phyloP scores from a whole-genome alignment of 2,329 filamentous ascomycete species.

The Aspergillus sp. region DNA sequence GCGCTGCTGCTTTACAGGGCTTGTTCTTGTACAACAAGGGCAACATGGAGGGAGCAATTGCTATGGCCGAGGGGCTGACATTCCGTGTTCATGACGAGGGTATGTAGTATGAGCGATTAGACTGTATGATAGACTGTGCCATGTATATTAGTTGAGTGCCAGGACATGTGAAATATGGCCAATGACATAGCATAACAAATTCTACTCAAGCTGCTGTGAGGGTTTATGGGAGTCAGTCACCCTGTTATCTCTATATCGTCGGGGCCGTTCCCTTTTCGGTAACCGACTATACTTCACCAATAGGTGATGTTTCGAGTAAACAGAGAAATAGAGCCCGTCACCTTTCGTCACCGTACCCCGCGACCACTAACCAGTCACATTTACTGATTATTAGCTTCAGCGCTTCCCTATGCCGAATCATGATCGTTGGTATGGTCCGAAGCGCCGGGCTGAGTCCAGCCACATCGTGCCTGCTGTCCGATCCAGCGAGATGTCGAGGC shows the following conservation, averaged over 20 bases:
- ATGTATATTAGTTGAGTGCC: slow-evolving; percentile 21
- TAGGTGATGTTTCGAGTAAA: neutral
- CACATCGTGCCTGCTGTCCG: slow-evolving; percentile 24
- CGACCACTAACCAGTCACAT: neutral
- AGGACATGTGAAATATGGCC: neutral
- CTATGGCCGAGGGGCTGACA: slow-evolving; percentile 63
- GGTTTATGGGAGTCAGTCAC: no score
- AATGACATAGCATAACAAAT: neutral
- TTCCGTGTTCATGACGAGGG: slow-evolving; percentile 36
- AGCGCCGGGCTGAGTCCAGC: neutral
- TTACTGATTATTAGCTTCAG: neutral
- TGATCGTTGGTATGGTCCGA: neutral
- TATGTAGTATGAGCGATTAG: slow-evolving; percentile 18
- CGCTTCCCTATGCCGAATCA: neutral
- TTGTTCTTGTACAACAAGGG: slow-evolving; percentile 95
- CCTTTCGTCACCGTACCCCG: neutral
- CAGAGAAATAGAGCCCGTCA: neutral
- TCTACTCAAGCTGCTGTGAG: neutral
- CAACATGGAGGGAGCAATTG: slow-evolving; percentile 81
- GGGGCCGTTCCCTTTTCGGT: neutral
- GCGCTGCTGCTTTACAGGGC: slow-evolving; percentile 89
- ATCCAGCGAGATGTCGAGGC: slow-evolving; percentile 16
- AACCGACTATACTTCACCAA: neutral
- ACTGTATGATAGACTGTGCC: slow-evolving; percentile 21
- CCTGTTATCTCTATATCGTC: neutral